Evolutionary conservation across 345 rosid species (phyloP), one percentile per base, ranked within the genome.

Genomic region (Gossypium mustelinum): DNA sequence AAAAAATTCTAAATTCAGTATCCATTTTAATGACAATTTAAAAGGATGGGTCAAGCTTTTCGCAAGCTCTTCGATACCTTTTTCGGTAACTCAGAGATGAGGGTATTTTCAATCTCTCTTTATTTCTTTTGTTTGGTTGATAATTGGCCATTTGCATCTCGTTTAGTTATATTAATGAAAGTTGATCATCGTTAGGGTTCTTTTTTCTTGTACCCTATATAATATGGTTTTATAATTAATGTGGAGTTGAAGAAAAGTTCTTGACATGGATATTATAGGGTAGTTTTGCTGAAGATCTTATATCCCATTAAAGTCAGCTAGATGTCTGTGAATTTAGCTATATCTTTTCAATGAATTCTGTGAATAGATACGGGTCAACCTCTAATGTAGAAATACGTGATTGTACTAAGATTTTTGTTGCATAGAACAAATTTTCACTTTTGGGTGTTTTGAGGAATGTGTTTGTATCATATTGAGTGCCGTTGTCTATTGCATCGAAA

Each of bases 41-140:
- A 12, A 52, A 43, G 74, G 44, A 93, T 93, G 97, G 97, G 97
- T 74, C 98, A 93, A 84, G 87, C 93, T 75, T 91, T 91, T 77
- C 89, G 94, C 70, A 93, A 88, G 84, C 97, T 93, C 78, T 93
- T 93, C 84, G 98, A 91, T 79, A 57, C 86, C 75, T 91, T 93
- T 83, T 93, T 93, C 78, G 98, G 98, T 82, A 91, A 89, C 82
- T 79, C 87, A 57, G 98, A 93, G 87, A 93, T 93, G 98, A 86
- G 94, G 87, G 98, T 89, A 84, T 73, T 34, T 65, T 72, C n/a
- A 56, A 48, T 79, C 69, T 78, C 54, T 34, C 18, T 76, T 48
- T 72, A 18, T 48, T 34, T 57, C 18, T 56, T 24, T 25, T 80
- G 16, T 0, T 14, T 18, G 58, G 54, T 43, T 61, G 13, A 56